Evolutionary conservation across 768 basidiomycete genomes (phyloP).

Genomic region (Lentinula aciculospora): DNA sequence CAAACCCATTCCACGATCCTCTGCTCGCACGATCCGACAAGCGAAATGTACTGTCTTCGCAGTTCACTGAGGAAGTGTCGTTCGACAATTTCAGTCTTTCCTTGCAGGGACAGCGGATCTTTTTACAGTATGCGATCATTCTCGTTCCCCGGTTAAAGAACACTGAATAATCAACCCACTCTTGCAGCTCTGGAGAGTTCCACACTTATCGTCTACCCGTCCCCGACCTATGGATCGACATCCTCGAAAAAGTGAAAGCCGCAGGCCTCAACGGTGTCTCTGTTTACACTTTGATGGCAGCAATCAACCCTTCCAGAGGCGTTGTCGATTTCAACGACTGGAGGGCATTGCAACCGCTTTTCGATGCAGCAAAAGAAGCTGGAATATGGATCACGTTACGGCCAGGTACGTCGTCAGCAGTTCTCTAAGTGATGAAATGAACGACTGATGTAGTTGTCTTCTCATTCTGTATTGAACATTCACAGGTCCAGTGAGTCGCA

Average conservation of each 20-base stretch:
- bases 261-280: conserved; percentile 76
- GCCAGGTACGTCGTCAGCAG: conserved; percentile 43
- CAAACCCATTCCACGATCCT: not conserved
- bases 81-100: conserved; percentile 72
- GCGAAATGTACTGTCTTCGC: not conserved
- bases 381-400: conserved; percentile 79
- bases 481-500: conserved; percentile 32
- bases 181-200: conserved; percentile 86
- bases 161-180: no score
- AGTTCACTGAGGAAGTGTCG: not conserved
- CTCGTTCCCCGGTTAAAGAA: no score
- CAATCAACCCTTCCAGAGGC: conserved; percentile 69
- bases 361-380: conserved; percentile 64
- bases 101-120: conserved; percentile 63
- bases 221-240: conserved; percentile 74
- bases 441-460: not conserved
- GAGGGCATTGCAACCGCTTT: conserved; percentile 64
- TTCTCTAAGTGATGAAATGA: not conserved
- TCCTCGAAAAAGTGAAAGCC: conserved; percentile 77
- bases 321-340: conserved; percentile 70
- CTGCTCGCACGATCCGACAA: not conserved
- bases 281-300: conserved; percentile 77
- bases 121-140: conserved; percentile 54
- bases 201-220: conserved; percentile 81
- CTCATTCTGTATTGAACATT: not conserved